These are phyloP conservation scores for Colletotrichum cordylinicola DNA, from an alignment of 2,329 filamentous ascomycete species.

Conservation along the genomic window DNA sequence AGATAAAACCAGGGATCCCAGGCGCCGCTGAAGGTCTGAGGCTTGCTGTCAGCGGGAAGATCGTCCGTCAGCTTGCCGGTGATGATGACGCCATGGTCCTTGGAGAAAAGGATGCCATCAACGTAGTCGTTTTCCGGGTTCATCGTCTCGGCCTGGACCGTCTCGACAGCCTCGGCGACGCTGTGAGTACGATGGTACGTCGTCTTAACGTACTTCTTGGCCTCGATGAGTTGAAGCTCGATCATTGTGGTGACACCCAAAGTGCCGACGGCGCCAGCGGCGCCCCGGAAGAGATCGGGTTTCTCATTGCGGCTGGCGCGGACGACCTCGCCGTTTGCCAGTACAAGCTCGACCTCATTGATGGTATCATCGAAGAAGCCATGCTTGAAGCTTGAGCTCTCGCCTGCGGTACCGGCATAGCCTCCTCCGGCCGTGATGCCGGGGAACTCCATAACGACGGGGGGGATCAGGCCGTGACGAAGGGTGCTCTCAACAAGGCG, in stretches of 20 bases:
- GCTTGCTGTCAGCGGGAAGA: conserved; percentile 42
- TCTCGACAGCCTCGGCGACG: conserved; percentile 50
- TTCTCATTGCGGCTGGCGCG: conserved; percentile 48
- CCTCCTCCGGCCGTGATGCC: conserved; percentile 78
- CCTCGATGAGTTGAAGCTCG: conserved; percentile 67
- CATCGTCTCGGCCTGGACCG: conserved; percentile 53
- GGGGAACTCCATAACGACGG: conserved; percentile 79
- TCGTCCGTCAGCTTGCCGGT: conserved; percentile 67
- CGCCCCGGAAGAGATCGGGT: conserved; percentile 68
- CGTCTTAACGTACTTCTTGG: conserved; percentile 65
- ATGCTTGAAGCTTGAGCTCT: conserved; percentile 72
- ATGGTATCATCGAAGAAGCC: conserved; percentile 75
- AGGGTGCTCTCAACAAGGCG: conserved; percentile 70
- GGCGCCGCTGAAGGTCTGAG: conserved; percentile 63
- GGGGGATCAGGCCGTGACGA: conserved; percentile 69
- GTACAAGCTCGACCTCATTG: conserved; percentile 70
- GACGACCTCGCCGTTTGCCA: conserved; percentile 70
- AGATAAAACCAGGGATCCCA: conserved; percentile 81
- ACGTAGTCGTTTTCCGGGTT: conserved; percentile 68
- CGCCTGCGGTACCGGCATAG: conserved; percentile 73
- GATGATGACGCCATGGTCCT: conserved; percentile 69
- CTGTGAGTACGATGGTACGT: conserved; percentile 63
- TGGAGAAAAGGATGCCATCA: conserved; percentile 73
- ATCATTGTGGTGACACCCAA: conserved; percentile 72
- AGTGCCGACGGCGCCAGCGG: conserved; percentile 71